Base-by-base conservation (phyloP, 2,329 filamentous ascomycete genomes). In the Colletotrichum scovillei region DNA sequence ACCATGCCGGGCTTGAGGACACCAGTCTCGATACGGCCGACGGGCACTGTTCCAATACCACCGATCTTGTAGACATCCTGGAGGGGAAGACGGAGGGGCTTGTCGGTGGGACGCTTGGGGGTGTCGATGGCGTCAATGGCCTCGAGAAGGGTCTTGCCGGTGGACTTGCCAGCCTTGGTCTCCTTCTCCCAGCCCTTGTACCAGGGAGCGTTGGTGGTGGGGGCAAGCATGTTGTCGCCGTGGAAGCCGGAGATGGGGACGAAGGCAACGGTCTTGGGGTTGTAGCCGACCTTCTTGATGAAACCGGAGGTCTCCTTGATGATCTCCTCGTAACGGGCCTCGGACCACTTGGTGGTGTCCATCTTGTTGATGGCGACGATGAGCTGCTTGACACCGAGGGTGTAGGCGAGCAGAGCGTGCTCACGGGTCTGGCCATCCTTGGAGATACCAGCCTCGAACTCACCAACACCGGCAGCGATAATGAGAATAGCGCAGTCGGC, bases 401-500 rank as follows among this genome's bases (percentile, higher is more conserved):
- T 98, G 94, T 97, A 98, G 88, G 97, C 96, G 85, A 99, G 95
- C 83, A 99, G 94, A 89, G 97, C 97, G 94, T 99, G 97, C 95
- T 99, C 97, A 94, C 97, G 97, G 82, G 97, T 99, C 94, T 99
- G 97, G 88, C 97, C 97, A 95, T 98, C 97, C 95, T 99, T 99
- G 93, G 97, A 98, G 94, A 99, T 99, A 98, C 97, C 97, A 93
- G 97, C 97, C 93, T 99, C 97, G 93, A 99, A 99, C 93, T 99
- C 97, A 98, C 97, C 97, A 95, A 95, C 98, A 92, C 97, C 97
- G 84, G 97, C 95, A 83, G 96, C 97, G 89, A 99, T 99, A 90
- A 99, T 98, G 91, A 99, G 95, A 88, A 99, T 95, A 85, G 97
- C 97, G 90, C 97, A 98, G 86, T 99, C 97, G 83, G 97, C 97